These are phyloP conservation scores for Blastocystis sp. DNA, from an alignment of 352 stramenopile genomes.

Conservation along the genomic window DNA sequence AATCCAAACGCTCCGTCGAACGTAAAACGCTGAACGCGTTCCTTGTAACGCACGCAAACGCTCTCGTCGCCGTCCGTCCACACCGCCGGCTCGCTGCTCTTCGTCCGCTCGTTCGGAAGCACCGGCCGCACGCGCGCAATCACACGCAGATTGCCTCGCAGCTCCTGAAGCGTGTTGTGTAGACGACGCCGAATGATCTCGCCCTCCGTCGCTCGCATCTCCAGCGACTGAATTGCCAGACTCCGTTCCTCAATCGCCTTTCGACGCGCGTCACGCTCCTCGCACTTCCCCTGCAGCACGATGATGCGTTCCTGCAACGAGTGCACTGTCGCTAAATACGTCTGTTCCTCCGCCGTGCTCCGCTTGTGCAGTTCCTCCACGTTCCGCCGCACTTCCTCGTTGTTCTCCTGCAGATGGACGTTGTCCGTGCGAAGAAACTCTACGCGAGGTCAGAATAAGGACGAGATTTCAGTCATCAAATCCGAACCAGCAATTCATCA, in stretches of 20 bases:
- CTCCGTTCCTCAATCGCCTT: constrained; percentile 67
- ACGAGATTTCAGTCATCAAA: neutral
- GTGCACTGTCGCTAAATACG: constrained; percentile 35
- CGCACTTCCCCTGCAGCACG: constrained; percentile 45
- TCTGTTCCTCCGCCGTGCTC: constrained; percentile 34
- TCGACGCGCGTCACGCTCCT: constrained; percentile 19
- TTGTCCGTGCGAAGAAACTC: neutral
- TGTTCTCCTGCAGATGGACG: neutral
- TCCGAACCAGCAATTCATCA: neutral
- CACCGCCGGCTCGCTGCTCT: constrained; percentile 22
- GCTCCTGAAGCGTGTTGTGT: constrained; percentile 97
- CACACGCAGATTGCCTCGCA: constrained; percentile 95
- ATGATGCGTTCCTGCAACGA: constrained; percentile 57
- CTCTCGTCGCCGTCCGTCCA: constrained; percentile 57
- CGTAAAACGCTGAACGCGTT: constrained; percentile 71
- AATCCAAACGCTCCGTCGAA: constrained; percentile 92
- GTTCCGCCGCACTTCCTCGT: constrained; percentile 54
- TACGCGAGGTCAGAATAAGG: constrained; percentile 55
- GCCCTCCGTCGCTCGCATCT: constrained; percentile 68
- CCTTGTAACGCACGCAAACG: constrained; percentile 56
- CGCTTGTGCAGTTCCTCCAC: constrained; percentile 55
- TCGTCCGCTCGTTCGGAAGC: constrained; percentile 67
- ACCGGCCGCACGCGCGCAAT: constrained; percentile 83
- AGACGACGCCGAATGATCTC: constrained; percentile 80
- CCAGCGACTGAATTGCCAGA: constrained; percentile 66